Conservation (phyloP, 108 stramenopile species). For the Pseudonitzschia pungens region DNA sequence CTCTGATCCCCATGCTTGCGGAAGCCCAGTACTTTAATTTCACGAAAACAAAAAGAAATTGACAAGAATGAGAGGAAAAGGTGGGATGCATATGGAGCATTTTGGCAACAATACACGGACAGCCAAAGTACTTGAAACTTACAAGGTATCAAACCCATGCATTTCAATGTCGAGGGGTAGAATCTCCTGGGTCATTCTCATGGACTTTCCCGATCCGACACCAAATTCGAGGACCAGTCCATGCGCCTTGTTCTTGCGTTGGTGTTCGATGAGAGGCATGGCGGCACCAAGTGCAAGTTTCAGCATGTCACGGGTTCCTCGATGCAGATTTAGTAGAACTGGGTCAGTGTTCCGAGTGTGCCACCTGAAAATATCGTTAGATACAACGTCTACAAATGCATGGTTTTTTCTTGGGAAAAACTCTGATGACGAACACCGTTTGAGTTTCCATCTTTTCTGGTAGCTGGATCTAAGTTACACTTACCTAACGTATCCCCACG, state of each 20-base stretch:
- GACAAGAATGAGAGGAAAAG: not conserved
- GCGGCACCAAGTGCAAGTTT: conserved; percentile 80
- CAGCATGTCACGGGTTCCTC: conserved; percentile 80
- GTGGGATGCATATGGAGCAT: not conserved
- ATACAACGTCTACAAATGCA: not conserved
- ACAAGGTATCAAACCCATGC: conserved; percentile 89
- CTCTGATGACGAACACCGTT: not conserved
- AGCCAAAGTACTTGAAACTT: not conserved
- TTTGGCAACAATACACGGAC: not conserved
- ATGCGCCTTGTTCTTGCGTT: conserved; percentile 16
- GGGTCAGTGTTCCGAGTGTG: conserved; percentile 64
- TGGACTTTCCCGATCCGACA: conserved; percentile 65
- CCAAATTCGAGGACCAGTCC: conserved; percentile 89
- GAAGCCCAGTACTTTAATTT: conserved; percentile 59
- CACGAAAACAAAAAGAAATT: not conserved
- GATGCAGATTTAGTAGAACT: conserved; percentile 62
- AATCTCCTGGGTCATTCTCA: conserved; percentile 84
- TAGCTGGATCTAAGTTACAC: not conserved
- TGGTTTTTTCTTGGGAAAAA: not conserved
- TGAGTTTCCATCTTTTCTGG: not conserved
- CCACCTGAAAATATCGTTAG: conserved; percentile 43
- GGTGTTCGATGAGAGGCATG: conserved; percentile 58
- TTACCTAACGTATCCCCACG: conserved; percentile 80
- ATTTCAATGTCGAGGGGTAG: conserved; percentile 64
- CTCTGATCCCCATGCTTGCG: conserved; percentile 81